Evolutionary conservation across 176 grass and related monocot species (phyloP).

Genomic region (Ampelocalamus luodianensis): DNA sequence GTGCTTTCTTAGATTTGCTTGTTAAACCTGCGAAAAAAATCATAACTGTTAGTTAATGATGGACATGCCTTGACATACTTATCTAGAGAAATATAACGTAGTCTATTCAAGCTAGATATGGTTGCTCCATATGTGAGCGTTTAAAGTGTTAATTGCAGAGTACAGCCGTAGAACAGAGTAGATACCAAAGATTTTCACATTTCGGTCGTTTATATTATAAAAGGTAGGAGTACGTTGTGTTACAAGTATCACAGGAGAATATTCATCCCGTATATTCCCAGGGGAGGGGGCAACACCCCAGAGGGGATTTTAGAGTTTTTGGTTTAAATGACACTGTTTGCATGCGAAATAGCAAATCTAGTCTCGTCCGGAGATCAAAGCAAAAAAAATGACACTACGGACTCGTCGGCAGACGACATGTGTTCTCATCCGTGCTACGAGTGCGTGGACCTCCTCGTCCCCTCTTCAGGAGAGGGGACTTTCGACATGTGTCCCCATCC

Average conservation of each 20-base stretch:
- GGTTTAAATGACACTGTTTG: no score
- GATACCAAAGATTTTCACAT: background rate
- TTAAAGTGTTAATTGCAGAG: background rate
- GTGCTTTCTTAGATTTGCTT: slow-evolving; percentile 38
- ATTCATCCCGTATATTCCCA: background rate
- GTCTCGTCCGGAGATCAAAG: no score
- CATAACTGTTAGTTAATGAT: background rate
- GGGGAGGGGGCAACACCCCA: no score
- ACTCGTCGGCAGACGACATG: no score
- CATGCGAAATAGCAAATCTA: no score
- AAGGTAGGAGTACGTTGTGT: background rate
- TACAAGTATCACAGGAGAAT: background rate
- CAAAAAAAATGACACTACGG: no score
- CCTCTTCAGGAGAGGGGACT: no score
- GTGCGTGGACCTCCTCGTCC: no score
- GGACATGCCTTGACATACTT: background rate
- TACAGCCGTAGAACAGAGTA: background rate
- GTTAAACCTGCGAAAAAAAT: background rate
- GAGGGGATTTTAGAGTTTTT: no score
- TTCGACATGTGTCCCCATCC: no score
- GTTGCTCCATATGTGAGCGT: background rate
- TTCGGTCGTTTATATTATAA: background rate
- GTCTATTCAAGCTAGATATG: background rate
- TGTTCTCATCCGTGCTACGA: no score
- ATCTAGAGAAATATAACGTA: background rate